Evolutionary conservation across 331 rosid genomes (phyloP).

Genomic region (Saraca asoca): DNA sequence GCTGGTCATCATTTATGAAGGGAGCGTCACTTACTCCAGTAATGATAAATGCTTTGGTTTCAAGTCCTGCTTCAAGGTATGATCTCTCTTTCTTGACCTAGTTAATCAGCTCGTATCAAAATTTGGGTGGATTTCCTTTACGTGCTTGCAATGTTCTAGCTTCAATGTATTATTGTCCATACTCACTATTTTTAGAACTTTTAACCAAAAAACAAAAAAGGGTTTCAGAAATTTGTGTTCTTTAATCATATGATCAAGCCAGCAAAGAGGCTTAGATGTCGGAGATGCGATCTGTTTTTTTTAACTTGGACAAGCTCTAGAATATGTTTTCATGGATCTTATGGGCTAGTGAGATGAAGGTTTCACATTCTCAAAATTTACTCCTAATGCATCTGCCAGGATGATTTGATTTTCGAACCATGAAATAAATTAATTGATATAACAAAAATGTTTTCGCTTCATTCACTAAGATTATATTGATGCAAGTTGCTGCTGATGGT

Average conservation of each 20-base stretch:
- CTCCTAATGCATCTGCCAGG: slow-evolving; percentile 21
- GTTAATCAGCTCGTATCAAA: neutral
- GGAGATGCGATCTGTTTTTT: neutral
- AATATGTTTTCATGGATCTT: slow-evolving; percentile 12
- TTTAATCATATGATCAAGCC: slow-evolving; percentile 3
- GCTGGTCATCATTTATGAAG: slow-evolving; percentile 90
- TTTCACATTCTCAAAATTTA: slow-evolving; percentile 18
- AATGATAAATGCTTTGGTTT: slow-evolving; percentile 72
- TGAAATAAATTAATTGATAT: slow-evolving; percentile 17
- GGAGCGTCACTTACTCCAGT: slow-evolving; percentile 72
- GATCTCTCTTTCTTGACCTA: slow-evolving; percentile 20
- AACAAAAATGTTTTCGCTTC: slow-evolving; percentile 21
- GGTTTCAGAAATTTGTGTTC: too few relatives aligned
- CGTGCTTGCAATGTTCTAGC: slow-evolving; percentile 13
- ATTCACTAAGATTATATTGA: slow-evolving; percentile 27
- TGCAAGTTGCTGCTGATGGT: slow-evolving; percentile 1
- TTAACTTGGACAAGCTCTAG: neutral
- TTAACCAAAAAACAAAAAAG: too few relatives aligned
- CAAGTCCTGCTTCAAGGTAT: slow-evolving; percentile 96
- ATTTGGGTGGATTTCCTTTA: slow-evolving; percentile 1
- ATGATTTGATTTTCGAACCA: slow-evolving; percentile 21
- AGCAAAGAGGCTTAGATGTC: slow-evolving; percentile 7
- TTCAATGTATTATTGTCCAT: neutral
- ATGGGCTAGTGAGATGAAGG: neutral
- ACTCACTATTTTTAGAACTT: too few relatives aligned